Base-by-base conservation (phyloP, 73 alveolate species). In the Loxodes magnus region DNA sequence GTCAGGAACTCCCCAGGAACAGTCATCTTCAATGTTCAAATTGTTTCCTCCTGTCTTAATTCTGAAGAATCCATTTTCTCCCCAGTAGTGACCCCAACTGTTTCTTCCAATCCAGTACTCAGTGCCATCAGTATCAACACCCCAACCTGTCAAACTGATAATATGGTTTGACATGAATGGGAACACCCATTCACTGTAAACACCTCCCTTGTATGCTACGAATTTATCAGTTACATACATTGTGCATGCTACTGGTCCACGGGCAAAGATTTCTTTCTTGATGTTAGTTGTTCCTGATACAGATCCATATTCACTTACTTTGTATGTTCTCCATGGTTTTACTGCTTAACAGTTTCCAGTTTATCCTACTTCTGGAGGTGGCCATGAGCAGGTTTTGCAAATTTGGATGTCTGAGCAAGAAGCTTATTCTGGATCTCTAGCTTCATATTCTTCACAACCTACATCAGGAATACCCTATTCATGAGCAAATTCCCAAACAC, bases 1-100 rank as follows among this genome's bases (percentile, higher is more conserved):
- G 34, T 46, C 74, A 6, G 94, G 88, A 37, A 52, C 61, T 22
- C 92, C 98, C 49, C 68, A 75, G 37, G 77, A 51, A 30, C 90
- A 76, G 61, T 71, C 57, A 4, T 49, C 25, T 43, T 69, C 84
- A 15, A 76, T 54, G 35, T 48, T 77, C 20, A 76, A 69, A 24
- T 71, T 76, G 58, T 76, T 60, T 16, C 19, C 42, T 30, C 88
- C 90, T 68, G 88, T 87, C 30, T 64, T 60, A 25, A 88, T 27
- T 72, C 91, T 79, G 74, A 79, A 67, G 84, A 76, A 76, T 20
- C 98, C 98, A 0, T 49, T 29, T 60, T 88, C 97, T 17, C 97
- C 97, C 97, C 97, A 88, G 76, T 64, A 74, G 41, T 78, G 39
- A 27, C 98, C 98, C 93, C 88, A 84, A 14, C 94, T 66, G 78